These are phyloP conservation scores for Hagleromyces aurorensis DNA, from an alignment of 805 yeast species.

Conservation along the genomic window DNA sequence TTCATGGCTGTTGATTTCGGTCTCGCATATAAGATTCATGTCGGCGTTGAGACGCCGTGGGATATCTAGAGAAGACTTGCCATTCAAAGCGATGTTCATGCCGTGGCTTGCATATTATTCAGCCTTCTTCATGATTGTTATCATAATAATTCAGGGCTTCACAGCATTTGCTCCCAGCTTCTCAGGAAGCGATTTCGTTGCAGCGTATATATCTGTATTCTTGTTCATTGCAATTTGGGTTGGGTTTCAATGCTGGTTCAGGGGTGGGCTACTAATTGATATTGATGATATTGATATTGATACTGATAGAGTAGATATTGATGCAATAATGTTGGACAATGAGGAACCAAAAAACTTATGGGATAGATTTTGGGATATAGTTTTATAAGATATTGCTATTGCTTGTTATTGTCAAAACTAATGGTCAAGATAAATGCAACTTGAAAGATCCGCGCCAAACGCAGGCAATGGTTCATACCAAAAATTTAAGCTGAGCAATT, in stretches of 20 bases:
- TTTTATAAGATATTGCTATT: conserved; percentile 33
- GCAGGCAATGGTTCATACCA: too few species aligned
- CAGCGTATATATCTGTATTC: conserved; percentile 63
- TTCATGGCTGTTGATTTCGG: conserved; percentile 60
- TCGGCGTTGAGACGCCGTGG: conserved; percentile 52
- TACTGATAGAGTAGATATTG: conserved; percentile 58
- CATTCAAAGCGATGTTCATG: conserved; percentile 66
- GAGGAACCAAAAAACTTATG: conserved; percentile 40
- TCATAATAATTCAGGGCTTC: conserved; percentile 69
- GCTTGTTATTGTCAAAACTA: too few species aligned
- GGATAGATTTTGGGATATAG: conserved; percentile 47
- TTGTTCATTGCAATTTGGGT: conserved; percentile 50
- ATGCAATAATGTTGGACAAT: conserved; percentile 52
- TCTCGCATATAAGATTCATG: conserved; percentile 66
- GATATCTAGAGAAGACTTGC: conserved; percentile 59
- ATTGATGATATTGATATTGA: conserved; percentile 62
- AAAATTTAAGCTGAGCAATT: too few species aligned
- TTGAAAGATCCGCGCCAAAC: too few species aligned
- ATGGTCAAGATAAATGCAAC: too few species aligned
- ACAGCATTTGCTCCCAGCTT: conserved; percentile 47
- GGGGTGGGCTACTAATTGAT: conserved; percentile 39
- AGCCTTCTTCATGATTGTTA: conserved; percentile 41
- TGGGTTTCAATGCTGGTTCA: conserved; percentile 45
- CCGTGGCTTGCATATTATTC: conserved; percentile 64
- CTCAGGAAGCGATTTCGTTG: conserved; percentile 51